These are phyloP conservation scores for Bondarzewia mesenterica DNA, from an alignment of 1,284 basidiomycete genomes.

Conservation along the genomic window DNA sequence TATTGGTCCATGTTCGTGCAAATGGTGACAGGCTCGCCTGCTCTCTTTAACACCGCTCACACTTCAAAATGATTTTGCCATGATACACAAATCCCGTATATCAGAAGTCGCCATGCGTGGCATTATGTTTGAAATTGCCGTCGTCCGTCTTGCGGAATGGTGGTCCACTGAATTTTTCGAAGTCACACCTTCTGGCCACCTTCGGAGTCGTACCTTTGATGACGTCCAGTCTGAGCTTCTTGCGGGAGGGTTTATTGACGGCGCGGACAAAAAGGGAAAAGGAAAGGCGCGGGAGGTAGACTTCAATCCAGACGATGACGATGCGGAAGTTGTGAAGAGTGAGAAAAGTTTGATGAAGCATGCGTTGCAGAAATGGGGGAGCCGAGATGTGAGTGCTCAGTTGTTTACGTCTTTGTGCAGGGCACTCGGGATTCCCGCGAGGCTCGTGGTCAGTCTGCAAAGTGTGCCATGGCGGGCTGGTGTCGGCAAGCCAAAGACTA, in stretches of 20 bases:
- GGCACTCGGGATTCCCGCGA: conserved; percentile 79
- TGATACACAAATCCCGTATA: conserved; percentile 77
- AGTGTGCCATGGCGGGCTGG: conserved; percentile 79
- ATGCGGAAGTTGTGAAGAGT: conserved; percentile 65
- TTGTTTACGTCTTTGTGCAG: conserved; percentile 89
- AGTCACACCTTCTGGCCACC: conserved; percentile 52
- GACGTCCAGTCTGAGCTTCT: conserved; percentile 46
- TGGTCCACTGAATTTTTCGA: conserved; percentile 75
- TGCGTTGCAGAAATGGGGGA: conserved; percentile 72
- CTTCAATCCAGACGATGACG: conserved; percentile 35
- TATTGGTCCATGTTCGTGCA: conserved; percentile 6
- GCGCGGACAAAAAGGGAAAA: conserved; percentile 13
- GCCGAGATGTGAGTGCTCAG: conserved; percentile 83
- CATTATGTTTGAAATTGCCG: conserved; percentile 76
- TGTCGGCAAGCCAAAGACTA: conserved; percentile 45
- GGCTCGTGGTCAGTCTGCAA: conserved; percentile 88
- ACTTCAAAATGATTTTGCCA: conserved; percentile 70
- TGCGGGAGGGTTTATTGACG: conserved; percentile 22
- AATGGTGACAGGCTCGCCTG: conserved; percentile 60
- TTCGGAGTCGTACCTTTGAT: conserved; percentile 70
- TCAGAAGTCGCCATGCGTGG: conserved; percentile 77
- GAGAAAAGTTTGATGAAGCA: conserved; percentile 88
- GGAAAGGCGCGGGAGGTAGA: conserved; percentile 19
- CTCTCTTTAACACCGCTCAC: conserved; percentile 77
- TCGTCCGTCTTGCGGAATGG: conserved; percentile 73